Percentiles rank a stretch among this genome's conserved stretches.
phyloP scores from a whole-genome alignment of 2,329 filamentous ascomycete species.

The Chalaropsis ovoidea region DNA sequence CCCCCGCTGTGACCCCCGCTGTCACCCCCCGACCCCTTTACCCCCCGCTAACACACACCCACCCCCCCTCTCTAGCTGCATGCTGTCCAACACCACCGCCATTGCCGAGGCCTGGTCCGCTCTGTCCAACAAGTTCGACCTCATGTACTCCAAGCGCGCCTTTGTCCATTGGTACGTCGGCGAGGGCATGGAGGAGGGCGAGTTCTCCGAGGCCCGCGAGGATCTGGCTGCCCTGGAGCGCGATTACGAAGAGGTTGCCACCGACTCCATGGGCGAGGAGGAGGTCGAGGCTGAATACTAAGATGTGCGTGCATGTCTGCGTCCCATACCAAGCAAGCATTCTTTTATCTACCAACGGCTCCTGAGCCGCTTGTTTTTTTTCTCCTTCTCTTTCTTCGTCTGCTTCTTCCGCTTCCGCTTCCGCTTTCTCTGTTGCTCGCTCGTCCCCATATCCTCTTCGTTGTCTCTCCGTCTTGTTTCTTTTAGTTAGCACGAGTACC shows the following conservation, averaged over 20 bases:
- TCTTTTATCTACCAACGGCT: slow-evolving; percentile 4
- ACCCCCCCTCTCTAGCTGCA: slow-evolving; percentile 53
- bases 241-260: slow-evolving; percentile 97
- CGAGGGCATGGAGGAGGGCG: slow-evolving; percentile 99
- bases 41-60: too few species aligned
- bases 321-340: slow-evolving; percentile 2
- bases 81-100: slow-evolving; percentile 97
- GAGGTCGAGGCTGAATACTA: slow-evolving; percentile 91
- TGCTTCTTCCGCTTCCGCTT: background rate
- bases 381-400: slow-evolving; percentile 1
- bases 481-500: slow-evolving; percentile 18
- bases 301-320: slow-evolving; percentile 25
- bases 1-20: too few species aligned
- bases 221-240: slow-evolving; percentile 95
- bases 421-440: background rate
- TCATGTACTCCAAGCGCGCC: slow-evolving; percentile 99
- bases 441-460: background rate
- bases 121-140: slow-evolving; percentile 95
- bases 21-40: background rate
- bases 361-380: slow-evolving; percentile 7
- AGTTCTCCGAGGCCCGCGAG: slow-evolving; percentile 98
- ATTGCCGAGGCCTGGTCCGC: slow-evolving; percentile 98
- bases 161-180: slow-evolving; percentile 99
- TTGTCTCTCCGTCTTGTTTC: slow-evolving; percentile 13
- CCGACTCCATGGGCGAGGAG: slow-evolving; percentile 82